A percentile compares a stretch with the other conserved stretches of the same genome.
These are phyloP conservation scores for Saccharomyces uvarum DNA, from an alignment of 1,139 yeast species.

Conservation along the genomic window DNA sequence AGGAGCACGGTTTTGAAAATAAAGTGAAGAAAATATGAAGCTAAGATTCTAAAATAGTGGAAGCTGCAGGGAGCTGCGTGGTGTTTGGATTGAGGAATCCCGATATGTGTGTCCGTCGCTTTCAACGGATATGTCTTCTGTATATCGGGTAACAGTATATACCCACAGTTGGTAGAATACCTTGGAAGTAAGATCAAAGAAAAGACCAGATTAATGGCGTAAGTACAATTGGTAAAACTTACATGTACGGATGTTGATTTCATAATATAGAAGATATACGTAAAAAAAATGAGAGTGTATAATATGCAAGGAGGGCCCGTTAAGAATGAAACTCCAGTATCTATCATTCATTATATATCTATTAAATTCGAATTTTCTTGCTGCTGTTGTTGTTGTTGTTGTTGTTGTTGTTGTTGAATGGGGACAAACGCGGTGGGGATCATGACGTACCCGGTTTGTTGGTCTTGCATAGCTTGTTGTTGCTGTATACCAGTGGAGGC, in stretches of 20 bases:
- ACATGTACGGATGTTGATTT: neutral
- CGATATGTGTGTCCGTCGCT: neutral
- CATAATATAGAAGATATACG: neutral
- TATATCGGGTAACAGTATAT: neutral
- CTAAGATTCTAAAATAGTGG: neutral
- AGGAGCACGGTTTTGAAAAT: neutral
- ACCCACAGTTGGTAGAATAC: neutral
- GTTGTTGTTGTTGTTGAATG: constrained; percentile 7
- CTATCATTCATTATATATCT: constrained; percentile 5
- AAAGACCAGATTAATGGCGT: neutral
- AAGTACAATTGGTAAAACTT: neutral
- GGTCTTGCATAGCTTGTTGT: constrained; percentile 10
- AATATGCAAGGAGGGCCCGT: neutral
- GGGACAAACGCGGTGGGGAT: neutral
- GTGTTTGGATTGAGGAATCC: neutral
- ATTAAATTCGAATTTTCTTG: constrained; percentile 3
- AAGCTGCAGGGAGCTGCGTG: neutral
- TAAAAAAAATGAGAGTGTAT: neutral
- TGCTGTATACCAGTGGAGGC: constrained; percentile 8
- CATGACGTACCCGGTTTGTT: constrained; percentile 1
- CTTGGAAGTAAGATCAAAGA: neutral
- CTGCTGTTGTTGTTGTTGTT: constrained; percentile 4
- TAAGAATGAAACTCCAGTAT: constrained; percentile 1
- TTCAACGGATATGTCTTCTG: neutral
- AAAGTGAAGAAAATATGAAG: neutral